These are phyloP conservation scores for Spinacia oleracea DNA, from an alignment of 179 eudicot genomes.

Conservation along the genomic window DNA sequence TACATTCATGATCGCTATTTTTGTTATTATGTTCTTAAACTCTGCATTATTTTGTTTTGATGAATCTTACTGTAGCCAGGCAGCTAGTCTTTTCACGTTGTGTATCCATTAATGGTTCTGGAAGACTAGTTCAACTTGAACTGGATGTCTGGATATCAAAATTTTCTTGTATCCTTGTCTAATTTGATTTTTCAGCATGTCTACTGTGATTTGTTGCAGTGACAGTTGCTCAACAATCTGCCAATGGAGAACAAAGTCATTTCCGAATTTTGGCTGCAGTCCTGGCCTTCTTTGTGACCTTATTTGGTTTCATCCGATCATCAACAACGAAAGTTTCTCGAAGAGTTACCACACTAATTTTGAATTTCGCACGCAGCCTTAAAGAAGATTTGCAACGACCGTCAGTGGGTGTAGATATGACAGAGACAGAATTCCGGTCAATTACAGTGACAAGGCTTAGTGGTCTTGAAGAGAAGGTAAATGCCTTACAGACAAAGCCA, in stretches of 20 bases:
- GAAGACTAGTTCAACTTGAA: conserved; percentile 9
- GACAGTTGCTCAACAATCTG: conserved; percentile 28
- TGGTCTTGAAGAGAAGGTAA: conserved; percentile 86
- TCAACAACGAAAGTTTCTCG: conserved; percentile 36
- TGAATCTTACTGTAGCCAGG: not conserved
- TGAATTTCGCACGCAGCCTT: conserved; percentile 31
- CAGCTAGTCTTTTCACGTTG: not conserved
- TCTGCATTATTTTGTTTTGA: not conserved
- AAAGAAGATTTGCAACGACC: conserved; percentile 67
- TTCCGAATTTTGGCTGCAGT: conserved; percentile 45
- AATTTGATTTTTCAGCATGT: conserved; percentile 26
- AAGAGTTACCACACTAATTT: conserved; percentile 43
- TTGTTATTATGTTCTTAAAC: no score
- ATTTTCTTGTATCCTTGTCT: not conserved
- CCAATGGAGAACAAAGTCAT: conserved; percentile 36
- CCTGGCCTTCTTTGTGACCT: conserved; percentile 59
- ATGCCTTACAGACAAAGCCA: conserved; percentile 55
- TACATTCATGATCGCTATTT: not conserved
- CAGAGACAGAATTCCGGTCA: conserved; percentile 52
- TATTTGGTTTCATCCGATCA: conserved; percentile 44
- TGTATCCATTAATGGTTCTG: not conserved
- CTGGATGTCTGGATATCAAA: conserved; percentile 3
- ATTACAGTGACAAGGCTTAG: conserved; percentile 64
- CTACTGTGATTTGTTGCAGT: conserved; percentile 35
- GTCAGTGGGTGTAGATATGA: conserved; percentile 48